These are phyloP conservation scores for Lichtheimia hyalospora DNA, from an alignment of 371 early-diverging fungal species.

Conservation along the genomic window DNA sequence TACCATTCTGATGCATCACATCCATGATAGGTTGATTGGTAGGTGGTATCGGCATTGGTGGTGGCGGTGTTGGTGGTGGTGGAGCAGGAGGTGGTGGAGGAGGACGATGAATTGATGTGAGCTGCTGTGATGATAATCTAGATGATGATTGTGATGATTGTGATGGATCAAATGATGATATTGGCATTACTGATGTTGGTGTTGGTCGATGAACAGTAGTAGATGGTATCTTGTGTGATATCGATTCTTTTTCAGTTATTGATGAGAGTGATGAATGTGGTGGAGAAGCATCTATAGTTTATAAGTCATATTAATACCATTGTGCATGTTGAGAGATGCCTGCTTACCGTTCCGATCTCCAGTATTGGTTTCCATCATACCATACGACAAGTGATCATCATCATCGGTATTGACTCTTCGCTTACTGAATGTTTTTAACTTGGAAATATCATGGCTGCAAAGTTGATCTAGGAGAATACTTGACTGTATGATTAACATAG, in stretches of 20 bases:
- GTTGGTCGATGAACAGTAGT: background rate
- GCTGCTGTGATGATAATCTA: too few relatives aligned
- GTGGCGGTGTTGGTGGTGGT: background rate
- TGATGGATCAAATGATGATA: slow-evolving; percentile 2
- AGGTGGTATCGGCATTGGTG: background rate
- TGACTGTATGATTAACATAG: slow-evolving; percentile 1
- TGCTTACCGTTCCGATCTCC: too few relatives aligned
- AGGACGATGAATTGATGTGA: too few relatives aligned
- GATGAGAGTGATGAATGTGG: background rate
- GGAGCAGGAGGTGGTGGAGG: too few relatives aligned
- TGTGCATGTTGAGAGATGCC: background rate
- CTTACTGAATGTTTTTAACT: background rate
- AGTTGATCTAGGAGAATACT: slow-evolving; percentile 20
- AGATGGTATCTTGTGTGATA: background rate
- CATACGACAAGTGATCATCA: background rate
- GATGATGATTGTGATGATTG: background rate
- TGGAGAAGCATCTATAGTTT: background rate
- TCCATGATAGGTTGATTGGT: slow-evolving; percentile 12
- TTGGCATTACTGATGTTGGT: background rate
- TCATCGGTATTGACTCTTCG: background rate
- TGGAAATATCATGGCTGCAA: slow-evolving; percentile 7
- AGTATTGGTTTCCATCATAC: background rate
- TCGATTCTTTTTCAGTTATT: too few relatives aligned
- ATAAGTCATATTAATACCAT: too few relatives aligned
- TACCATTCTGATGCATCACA: slow-evolving; percentile 16